Percentiles rank a stretch among this genome's conserved stretches.
These are phyloP conservation scores for Colletotrichum sp. DNA, from an alignment of 2,329 filamentous ascomycete genomes.

Conservation along the genomic window DNA sequence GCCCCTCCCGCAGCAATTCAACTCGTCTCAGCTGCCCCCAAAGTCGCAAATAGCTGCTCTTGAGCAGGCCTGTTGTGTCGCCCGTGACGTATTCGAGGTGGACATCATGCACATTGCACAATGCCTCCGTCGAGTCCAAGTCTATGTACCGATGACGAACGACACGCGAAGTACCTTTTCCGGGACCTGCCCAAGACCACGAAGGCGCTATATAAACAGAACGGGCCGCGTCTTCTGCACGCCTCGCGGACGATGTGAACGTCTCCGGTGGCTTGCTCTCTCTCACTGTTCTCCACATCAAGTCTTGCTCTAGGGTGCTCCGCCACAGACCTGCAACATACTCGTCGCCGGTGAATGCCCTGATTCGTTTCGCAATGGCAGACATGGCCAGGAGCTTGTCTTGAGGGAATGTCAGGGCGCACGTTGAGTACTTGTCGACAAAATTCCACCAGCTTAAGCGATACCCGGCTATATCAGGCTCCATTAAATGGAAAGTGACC, in stretches of 20 bases:
- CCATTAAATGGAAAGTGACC: background rate
- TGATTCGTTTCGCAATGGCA: background rate
- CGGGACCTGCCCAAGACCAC: background rate
- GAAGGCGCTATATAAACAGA: fast-evolving
- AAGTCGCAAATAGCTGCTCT: background rate
- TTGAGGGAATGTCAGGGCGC: background rate
- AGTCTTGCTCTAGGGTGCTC: background rate
- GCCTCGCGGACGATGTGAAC: fast-evolving
- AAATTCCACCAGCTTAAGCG: background rate
- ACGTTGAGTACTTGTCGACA: background rate
- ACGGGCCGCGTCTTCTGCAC: background rate
- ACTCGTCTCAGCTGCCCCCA: background rate
- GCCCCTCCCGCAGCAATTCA: background rate
- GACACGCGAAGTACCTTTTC: background rate
- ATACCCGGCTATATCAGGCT: fast-evolving
- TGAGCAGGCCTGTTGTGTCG: background rate
- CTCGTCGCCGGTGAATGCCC: background rate
- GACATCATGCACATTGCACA: background rate
- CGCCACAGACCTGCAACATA: background rate
- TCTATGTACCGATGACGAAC: background rate
- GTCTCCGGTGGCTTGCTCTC: background rate
- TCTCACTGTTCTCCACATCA: background rate
- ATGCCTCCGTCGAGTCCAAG: too few relatives aligned
- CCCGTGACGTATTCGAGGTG: fast-evolving
- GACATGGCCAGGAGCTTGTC: background rate